phyloP scores from a whole-genome alignment of 345 rosid species.

The Citrus unshiu region DNA sequence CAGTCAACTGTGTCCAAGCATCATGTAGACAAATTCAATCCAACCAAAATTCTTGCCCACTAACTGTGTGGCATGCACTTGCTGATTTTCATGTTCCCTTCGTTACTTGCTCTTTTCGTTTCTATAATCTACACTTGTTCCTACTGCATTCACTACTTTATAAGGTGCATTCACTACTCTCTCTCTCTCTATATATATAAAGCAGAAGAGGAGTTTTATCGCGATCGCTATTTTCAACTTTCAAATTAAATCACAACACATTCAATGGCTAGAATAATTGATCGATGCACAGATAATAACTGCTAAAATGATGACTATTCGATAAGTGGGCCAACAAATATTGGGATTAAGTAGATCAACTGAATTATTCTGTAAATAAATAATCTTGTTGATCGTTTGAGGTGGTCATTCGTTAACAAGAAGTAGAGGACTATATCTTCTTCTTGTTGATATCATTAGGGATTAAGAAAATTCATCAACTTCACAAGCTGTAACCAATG shows the following conservation, averaged over 20 bases:
- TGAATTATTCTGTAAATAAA: not conserved
- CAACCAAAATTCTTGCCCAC: constrained; percentile 4
- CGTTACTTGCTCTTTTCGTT: not conserved
- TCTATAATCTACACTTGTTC: not conserved
- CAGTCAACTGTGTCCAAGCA: constrained; percentile 31
- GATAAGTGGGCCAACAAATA: not conserved
- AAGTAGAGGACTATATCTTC: not conserved
- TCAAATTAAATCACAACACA: not conserved
- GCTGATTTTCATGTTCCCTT: not conserved
- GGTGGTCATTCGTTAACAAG: not conserved
- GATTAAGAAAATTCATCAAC: not conserved
- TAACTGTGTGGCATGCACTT: not conserved
- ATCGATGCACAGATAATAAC: not conserved
- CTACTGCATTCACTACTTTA: not conserved
- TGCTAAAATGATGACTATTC: not conserved
- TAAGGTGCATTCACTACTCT: too few species aligned
- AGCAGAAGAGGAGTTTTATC: too few species aligned
- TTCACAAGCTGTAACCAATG: not conserved
- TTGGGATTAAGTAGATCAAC: not conserved
- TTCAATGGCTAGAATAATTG: not conserved
- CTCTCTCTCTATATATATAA: too few species aligned
- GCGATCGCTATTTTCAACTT: not conserved
- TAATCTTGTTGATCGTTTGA: too few species aligned
- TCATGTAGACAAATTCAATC: constrained; percentile 20
- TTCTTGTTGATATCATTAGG: not conserved